Evolutionary conservation across 768 basidiomycete genomes (phyloP).

Genomic region (Lyophyllum shimeji): DNA sequence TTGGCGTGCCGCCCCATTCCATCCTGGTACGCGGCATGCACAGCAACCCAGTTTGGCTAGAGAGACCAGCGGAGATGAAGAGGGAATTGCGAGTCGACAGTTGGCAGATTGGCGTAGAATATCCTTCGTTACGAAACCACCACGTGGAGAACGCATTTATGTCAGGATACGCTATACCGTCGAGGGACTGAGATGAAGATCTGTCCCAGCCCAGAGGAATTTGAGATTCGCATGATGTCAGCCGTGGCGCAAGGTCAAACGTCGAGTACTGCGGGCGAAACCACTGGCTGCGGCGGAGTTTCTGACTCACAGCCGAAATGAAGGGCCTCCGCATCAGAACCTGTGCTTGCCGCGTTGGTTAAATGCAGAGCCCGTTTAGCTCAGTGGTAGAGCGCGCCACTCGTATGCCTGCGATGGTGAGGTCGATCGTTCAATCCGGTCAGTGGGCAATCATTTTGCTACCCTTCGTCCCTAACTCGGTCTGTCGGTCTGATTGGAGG

Average conservation of each 20-base stretch:
- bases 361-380: constrained; percentile 44
- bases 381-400: constrained; percentile 65
- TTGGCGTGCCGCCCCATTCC: not conserved
- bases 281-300: no score
- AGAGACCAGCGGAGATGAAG: not conserved
- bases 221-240: not conserved
- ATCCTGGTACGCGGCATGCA: not conserved
- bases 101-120: constrained; percentile 1
- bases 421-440: constrained; percentile 42
- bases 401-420: constrained; percentile 41
- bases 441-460: constrained; percentile 30
- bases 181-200: not conserved
- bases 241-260: constrained; percentile 1
- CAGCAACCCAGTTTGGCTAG: not conserved
- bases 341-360: not conserved
- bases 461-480: not conserved
- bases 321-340: not conserved
- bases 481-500: no score
- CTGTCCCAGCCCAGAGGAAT: not conserved
- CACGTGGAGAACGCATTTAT: not conserved
- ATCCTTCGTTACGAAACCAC: not conserved
- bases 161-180: not conserved
- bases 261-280: not conserved
- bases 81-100: not conserved
- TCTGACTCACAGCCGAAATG: no score